These are phyloP conservation scores for Cyberlindnera mrakii DNA, from an alignment of 805 yeast species.

Conservation along the genomic window DNA sequence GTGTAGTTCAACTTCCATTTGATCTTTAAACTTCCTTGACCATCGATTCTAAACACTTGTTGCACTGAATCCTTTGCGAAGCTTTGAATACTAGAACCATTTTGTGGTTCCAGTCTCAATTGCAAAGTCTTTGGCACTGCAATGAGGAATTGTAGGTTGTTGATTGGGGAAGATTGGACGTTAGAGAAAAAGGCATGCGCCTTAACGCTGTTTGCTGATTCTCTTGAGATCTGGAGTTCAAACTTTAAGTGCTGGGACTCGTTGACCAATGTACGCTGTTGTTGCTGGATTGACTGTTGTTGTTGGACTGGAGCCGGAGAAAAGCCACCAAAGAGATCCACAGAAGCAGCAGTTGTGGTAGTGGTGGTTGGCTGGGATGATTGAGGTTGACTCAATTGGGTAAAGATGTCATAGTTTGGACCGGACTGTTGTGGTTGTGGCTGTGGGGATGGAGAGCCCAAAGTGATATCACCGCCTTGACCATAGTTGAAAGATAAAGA, in stretches of 20 bases:
- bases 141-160: slow-evolving; percentile 50
- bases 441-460: slow-evolving; percentile 28
- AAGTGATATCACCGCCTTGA: slow-evolving; percentile 45
- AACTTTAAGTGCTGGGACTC: slow-evolving; percentile 43
- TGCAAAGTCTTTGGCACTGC: slow-evolving; percentile 67
- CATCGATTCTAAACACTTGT: slow-evolving; percentile 42
- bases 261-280: slow-evolving; percentile 28
- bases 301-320: slow-evolving; percentile 9
- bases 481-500: slow-evolving; percentile 50
- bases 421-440: slow-evolving; percentile 16
- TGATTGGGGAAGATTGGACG: slow-evolving; percentile 35
- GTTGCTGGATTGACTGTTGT: slow-evolving; percentile 5
- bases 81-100: slow-evolving; percentile 46
- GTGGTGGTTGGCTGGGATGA: slow-evolving; percentile 12
- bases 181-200: slow-evolving; percentile 51
- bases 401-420: slow-evolving; percentile 22
- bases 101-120: slow-evolving; percentile 56
- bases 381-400: slow-evolving; percentile 14
- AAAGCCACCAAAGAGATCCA: slow-evolving; percentile 20
- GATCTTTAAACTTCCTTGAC: slow-evolving; percentile 44
- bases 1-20: slow-evolving; percentile 68
- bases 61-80: slow-evolving; percentile 42
- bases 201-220: slow-evolving; percentile 31
- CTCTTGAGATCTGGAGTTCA: slow-evolving; percentile 36
- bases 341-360: slow-evolving; percentile 8